Percentiles rank a stretch among this genome's conserved stretches.
Conservation (phyloP, 2,329 filamentous ascomycete genomes). For the Sporothrix protearum region DNA sequence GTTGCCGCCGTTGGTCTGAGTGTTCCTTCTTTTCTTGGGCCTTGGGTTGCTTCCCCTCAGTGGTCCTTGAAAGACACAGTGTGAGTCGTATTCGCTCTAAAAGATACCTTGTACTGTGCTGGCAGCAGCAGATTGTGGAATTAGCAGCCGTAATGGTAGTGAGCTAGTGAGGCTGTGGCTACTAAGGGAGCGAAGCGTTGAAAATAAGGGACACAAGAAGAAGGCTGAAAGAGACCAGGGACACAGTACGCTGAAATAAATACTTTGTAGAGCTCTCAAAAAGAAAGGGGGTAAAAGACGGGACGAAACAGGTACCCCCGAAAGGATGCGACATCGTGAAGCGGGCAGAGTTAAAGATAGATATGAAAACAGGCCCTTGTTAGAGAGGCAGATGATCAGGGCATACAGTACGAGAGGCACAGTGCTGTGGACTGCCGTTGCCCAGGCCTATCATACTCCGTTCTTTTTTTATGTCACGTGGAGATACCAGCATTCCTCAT, state of each 20-base stretch:
- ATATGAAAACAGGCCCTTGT: background rate
- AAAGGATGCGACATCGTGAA: conserved; percentile 4
- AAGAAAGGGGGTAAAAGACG: background rate
- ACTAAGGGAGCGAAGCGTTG: background rate
- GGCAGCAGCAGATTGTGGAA: background rate
- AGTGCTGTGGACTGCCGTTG: background rate
- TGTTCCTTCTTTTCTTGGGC: background rate
- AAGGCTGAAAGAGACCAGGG: background rate
- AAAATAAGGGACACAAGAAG: background rate
- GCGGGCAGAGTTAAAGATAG: background rate
- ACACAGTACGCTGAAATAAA: background rate
- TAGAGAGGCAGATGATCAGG: conserved; percentile 2
- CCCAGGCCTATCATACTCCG: background rate
- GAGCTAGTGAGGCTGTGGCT: background rate
- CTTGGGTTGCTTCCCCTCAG: background rate
- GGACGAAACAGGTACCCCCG: background rate
- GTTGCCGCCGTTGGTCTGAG: conserved; percentile 7
- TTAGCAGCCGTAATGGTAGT: background rate
- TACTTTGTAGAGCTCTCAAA: background rate
- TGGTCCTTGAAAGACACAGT: background rate
- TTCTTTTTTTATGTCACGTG: background rate
- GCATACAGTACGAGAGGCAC: background rate
- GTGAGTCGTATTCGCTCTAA: background rate
- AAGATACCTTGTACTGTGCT: background rate
- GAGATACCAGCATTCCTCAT: background rate